These are phyloP conservation scores for Pythium phragmiticola DNA, from an alignment of 352 stramenopile genomes.

Conservation along the genomic window DNA sequence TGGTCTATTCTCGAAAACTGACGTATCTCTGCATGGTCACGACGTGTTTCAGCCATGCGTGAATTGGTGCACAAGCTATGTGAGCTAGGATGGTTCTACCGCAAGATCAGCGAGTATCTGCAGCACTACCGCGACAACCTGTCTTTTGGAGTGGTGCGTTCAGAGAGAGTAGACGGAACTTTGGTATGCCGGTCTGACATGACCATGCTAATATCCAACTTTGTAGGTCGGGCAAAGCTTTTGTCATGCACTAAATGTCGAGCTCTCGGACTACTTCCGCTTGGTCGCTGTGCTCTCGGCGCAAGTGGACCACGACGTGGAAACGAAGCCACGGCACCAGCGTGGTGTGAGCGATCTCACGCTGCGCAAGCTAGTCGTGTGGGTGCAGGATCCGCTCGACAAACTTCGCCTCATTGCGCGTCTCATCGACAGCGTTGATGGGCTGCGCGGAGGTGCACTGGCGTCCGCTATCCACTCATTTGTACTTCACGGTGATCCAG, in stretches of 20 bases:
- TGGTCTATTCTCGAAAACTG: not conserved
- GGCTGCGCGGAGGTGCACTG: conserved; percentile 84
- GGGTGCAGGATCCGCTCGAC: conserved; percentile 87
- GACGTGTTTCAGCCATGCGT: conserved; percentile 55
- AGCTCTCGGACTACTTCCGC: conserved; percentile 92
- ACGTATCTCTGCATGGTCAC: not conserved
- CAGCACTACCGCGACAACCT: conserved; percentile 72
- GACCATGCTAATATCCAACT: not conserved
- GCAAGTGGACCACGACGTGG: conserved; percentile 86
- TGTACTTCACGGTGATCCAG: conserved; percentile 89
- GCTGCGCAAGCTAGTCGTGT: conserved; percentile 87
- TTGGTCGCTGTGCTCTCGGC: conserved; percentile 91
- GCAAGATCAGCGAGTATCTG: conserved; percentile 80
- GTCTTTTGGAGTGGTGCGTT: conserved; percentile 69
- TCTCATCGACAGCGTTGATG: conserved; percentile 88
- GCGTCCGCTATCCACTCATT: conserved; percentile 90
- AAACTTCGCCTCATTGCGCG: conserved; percentile 88
- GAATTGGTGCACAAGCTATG: conserved; percentile 82
- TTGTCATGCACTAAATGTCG: conserved; percentile 87
- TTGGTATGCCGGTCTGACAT: too few relatives aligned
- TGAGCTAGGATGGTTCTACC: conserved; percentile 90
- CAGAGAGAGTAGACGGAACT: too few relatives aligned
- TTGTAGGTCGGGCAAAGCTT: conserved; percentile 82
- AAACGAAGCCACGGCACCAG: conserved; percentile 42
- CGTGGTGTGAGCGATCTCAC: conserved; percentile 65